Conservation (phyloP, 2,329 filamentous ascomycete species). For the Colletotrichum lentis region DNA sequence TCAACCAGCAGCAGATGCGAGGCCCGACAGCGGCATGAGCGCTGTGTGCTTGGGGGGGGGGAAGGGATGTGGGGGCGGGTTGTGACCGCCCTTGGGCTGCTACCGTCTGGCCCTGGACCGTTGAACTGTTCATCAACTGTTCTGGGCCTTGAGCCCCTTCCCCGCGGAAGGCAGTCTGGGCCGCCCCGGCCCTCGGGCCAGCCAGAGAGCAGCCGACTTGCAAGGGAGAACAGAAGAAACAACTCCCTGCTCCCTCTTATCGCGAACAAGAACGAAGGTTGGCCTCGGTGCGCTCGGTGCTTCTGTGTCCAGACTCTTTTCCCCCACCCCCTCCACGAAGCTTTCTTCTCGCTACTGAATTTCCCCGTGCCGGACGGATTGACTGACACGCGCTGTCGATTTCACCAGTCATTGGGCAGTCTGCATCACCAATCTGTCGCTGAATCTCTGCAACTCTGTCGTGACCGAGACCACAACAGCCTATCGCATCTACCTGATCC, state of each 20-base stretch:
- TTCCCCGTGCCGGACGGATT: neutral
- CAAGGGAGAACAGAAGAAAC: neutral
- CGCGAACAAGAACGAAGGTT: neutral
- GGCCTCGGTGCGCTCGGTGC: slow-evolving; percentile 30
- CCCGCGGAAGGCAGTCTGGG: slow-evolving; percentile 45
- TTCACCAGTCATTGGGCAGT: slow-evolving; percentile 3
- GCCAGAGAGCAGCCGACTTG: slow-evolving; percentile 26
- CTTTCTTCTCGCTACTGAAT: neutral
- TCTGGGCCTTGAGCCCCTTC: slow-evolving; percentile 37
- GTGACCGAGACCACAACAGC: slow-evolving; percentile 14
- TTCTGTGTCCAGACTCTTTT: slow-evolving; percentile 20
- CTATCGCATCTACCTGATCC: slow-evolving; percentile 20
- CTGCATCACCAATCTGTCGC: slow-evolving; percentile 14
- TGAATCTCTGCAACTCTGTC: slow-evolving; percentile 25
- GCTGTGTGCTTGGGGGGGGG: neutral
- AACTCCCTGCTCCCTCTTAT: too few species aligned
- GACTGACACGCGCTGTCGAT: neutral
- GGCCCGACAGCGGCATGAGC: slow-evolving; percentile 10
- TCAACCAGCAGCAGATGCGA: neutral
- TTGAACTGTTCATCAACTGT: slow-evolving; percentile 1
- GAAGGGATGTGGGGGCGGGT: neutral
- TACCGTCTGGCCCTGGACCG: slow-evolving; percentile 8
- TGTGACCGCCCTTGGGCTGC: neutral
- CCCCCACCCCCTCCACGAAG: neutral
- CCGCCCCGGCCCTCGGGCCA: slow-evolving; percentile 39